Evolutionary conservation across 495 filamentous ascomycete genomes (phyloP).

Genomic region (Chlorociboria aeruginascens): DNA sequence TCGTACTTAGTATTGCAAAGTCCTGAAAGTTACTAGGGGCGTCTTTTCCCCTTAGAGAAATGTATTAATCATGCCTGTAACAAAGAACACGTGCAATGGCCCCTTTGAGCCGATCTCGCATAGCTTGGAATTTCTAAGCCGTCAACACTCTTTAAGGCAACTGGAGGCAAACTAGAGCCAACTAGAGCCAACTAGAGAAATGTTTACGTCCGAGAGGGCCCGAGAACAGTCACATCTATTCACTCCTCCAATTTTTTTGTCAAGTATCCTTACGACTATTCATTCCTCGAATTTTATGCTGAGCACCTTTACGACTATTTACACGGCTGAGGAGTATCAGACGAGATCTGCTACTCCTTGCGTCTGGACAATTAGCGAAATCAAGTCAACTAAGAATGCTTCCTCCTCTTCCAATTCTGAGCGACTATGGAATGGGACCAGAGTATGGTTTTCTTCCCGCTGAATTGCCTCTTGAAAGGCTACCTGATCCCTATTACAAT

Average conservation of each 20-base stretch:
- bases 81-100: too few relatives aligned
- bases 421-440: slow-evolving; percentile 81
- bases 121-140: too few relatives aligned
- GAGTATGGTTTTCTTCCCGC: slow-evolving; percentile 80
- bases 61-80: too few relatives aligned
- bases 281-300: slow-evolving; percentile 6
- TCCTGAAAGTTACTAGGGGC: too few relatives aligned
- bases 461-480: slow-evolving; percentile 61
- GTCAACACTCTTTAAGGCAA: too few relatives aligned
- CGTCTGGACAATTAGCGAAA: slow-evolving; percentile 36
- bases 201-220: too few relatives aligned
- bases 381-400: slow-evolving; percentile 45
- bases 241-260: neutral
- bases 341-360: slow-evolving; percentile 50
- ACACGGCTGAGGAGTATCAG: slow-evolving; percentile 50
- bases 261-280: neutral
- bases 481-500: slow-evolving; percentile 83
- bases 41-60: too few relatives aligned
- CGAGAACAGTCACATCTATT: too few relatives aligned
- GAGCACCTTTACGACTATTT: slow-evolving; percentile 1
- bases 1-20: too few relatives aligned
- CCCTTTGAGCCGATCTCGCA: too few relatives aligned
- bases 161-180: too few relatives aligned
- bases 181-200: too few relatives aligned
- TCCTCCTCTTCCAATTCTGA: slow-evolving; percentile 63